Conservation (phyloP, 2,329 filamentous ascomycete genomes). For the Pezizomycotina sp. region DNA sequence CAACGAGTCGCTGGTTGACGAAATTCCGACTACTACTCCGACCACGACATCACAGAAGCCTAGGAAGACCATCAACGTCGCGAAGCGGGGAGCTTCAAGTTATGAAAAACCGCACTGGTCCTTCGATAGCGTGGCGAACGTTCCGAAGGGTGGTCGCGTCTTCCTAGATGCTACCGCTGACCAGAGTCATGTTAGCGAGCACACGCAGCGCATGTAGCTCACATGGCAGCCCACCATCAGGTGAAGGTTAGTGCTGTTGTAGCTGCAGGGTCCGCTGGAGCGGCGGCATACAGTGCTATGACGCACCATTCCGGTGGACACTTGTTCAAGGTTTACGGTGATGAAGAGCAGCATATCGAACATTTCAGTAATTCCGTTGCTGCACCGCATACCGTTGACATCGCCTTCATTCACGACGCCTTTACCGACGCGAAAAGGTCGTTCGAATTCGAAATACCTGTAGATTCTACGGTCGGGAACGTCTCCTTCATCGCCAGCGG, state of each 20-base stretch:
- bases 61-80: too few species aligned
- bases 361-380: conserved; percentile 7
- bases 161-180: too few species aligned
- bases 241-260: background rate
- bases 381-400: conserved; percentile 5
- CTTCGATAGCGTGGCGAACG: too few species aligned
- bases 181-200: too few species aligned
- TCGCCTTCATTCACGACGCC: conserved; percentile 8
- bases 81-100: too few species aligned
- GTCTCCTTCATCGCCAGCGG: conserved; percentile 9
- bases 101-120: too few species aligned
- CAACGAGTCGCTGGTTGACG: too few species aligned
- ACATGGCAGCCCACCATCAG: too few species aligned
- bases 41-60: background rate
- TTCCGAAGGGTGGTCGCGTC: too few species aligned
- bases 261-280: conserved; percentile 1
- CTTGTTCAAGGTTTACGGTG: conserved; percentile 4
- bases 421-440: background rate
- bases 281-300: conserved; percentile 1
- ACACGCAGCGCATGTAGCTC: too few species aligned
- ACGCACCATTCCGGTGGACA: conserved; percentile 9
- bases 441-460: conserved; percentile 5
- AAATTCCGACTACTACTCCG: background rate
- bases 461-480: conserved; percentile 10
- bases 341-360: conserved; percentile 1